Evolutionary conservation across 768 basidiomycete species (phyloP), one percentile per base, ranked within the genome.

Genomic region (Boletellus emodensis): DNA sequence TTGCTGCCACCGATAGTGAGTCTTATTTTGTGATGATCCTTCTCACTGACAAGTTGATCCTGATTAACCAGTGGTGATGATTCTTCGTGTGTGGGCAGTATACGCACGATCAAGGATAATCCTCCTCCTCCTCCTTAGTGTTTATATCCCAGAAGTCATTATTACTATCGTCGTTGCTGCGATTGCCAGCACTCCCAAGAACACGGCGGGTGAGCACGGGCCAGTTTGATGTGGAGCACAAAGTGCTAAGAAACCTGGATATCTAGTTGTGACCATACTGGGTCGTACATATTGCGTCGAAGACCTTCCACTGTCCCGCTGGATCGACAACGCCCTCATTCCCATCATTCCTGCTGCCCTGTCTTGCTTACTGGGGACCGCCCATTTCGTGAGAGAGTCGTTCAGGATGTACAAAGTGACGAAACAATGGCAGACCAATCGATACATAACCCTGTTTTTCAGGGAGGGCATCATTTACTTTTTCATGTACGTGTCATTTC

Each of bases 31-130:
- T n/a, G 30, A 32, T 18, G 10, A 20, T 26, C 10, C 14, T 12
- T 37, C 6, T 34, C 13, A n/a, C 17, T 26, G 18, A 20, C 28
- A 15, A 41, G 26, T 18, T n/a, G 37, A 28, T 11, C 30, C 8
- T 11, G 40, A 12, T 28, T 17, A 33, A 11, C 26, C 22, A 54
- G 53, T 40, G 39, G 17, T 45, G 14, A 57, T 57, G 54, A 22
- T 57, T 13, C 45, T 54, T 18, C 51, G 51, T 10, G 53, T 53
- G n/a, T 53, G 41, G 37, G 51, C 52, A 24, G 40, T 57, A 28
- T 57, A 49, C 18, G 14, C 11, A 10, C 11, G 6, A 3, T 57
- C 56, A 17, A 48, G 18, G 26, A 11, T 8, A n/a, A 40, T 57
- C 12, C 33, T 57, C 11, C 6, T 6, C 28, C 20, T 52, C 11